Conservation (phyloP, 2,329 filamentous ascomycete species). For the Diaporthe nobilis region DNA sequence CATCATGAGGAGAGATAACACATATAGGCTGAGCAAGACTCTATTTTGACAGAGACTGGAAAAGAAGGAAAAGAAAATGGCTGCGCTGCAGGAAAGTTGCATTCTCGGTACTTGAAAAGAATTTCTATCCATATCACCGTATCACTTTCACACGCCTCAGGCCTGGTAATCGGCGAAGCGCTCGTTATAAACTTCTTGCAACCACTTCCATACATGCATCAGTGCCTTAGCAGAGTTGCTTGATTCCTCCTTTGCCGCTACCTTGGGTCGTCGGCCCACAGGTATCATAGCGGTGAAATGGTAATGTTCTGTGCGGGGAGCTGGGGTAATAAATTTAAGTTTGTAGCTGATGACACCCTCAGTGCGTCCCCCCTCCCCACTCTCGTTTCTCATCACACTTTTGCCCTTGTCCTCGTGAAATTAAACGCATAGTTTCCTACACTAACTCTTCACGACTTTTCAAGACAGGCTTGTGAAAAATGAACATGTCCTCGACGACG, state of each 20-base stretch:
- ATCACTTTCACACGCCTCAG: no score
- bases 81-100: no score
- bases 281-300: neutral
- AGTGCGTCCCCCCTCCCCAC: neutral
- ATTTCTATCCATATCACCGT: no score
- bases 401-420: neutral
- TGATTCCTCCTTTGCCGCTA: neutral
- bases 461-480: neutral
- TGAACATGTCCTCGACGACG: neutral
- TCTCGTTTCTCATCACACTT: neutral
- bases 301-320: neutral
- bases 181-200: no score
- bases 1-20: neutral
- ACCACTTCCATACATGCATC: no score
- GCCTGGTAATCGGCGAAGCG: no score
- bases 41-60: no score
- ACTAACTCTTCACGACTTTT: fast-evolving
- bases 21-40: neutral
- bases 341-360: neutral
- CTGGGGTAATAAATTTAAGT: neutral
- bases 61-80: no score
- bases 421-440: neutral
- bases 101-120: no score
- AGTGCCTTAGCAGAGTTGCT: no score
- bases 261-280: neutral